These are phyloP conservation scores for Beauveria brongniartii DNA, from an alignment of 2,329 filamentous ascomycete genomes.

Conservation along the genomic window DNA sequence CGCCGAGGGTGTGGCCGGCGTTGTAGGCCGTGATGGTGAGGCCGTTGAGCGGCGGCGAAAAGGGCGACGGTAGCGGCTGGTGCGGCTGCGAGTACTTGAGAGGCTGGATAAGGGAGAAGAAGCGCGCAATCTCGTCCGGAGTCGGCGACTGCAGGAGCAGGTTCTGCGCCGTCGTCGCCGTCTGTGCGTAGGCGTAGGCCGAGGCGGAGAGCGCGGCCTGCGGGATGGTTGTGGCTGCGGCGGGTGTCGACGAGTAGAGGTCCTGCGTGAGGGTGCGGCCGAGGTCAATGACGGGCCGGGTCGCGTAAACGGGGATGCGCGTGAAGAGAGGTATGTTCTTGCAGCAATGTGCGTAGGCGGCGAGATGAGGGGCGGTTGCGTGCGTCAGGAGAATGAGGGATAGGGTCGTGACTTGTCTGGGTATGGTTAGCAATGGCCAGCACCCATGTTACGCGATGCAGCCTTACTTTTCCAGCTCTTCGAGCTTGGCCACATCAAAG, in stretches of 20 bases:
- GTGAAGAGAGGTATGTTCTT: slow-evolving; percentile 90
- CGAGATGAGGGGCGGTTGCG: slow-evolving; percentile 83
- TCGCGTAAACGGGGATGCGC: slow-evolving; percentile 90
- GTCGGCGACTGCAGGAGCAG: slow-evolving; percentile 64
- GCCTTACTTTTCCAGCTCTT: slow-evolving; percentile 81
- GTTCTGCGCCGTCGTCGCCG: slow-evolving; percentile 40
- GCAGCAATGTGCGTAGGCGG: slow-evolving; percentile 93
- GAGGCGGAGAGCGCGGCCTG: slow-evolving; percentile 61
- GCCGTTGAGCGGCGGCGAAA: slow-evolving; percentile 81
- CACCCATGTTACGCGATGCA: background rate
- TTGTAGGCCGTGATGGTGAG: slow-evolving; percentile 95
- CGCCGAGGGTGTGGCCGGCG: slow-evolving; percentile 88
- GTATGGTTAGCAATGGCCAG: slow-evolving; percentile 17
- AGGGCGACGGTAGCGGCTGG: slow-evolving; percentile 77
- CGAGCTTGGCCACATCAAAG: slow-evolving; percentile 75
- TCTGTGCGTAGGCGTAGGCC: slow-evolving; percentile 44
- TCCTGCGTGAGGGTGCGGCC: slow-evolving; percentile 88
- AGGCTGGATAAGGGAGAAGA: slow-evolving; percentile 84
- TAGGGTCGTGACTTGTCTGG: slow-evolving; percentile 68
- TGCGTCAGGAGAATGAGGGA: slow-evolving; percentile 93
- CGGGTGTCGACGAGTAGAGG: slow-evolving; percentile 79
- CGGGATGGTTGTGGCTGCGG: slow-evolving; percentile 79
- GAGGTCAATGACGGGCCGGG: slow-evolving; percentile 84
- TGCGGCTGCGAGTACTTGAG: slow-evolving; percentile 97
- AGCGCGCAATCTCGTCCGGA: slow-evolving; percentile 79